Conservation (phyloP, 768 basidiomycete species). For the Lentinula lateritia region DNA sequence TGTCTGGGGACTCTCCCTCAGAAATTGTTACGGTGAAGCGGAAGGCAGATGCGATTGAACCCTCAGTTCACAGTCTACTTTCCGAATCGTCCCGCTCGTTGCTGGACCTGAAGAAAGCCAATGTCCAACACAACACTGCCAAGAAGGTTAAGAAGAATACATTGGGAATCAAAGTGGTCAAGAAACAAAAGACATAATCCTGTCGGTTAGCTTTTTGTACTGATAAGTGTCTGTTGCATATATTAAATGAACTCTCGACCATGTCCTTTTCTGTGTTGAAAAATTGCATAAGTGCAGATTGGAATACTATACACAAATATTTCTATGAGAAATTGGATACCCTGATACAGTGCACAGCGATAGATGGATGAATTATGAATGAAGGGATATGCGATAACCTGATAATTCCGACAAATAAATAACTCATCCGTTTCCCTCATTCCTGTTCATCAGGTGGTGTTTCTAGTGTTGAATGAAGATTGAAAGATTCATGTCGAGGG, state of each 20-base stretch:
- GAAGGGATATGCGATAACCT: background rate
- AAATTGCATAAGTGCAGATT: background rate
- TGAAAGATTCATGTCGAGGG: constrained; percentile 1
- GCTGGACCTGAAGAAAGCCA: constrained; percentile 14
- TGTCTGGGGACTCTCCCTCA: background rate
- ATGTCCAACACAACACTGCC: constrained; percentile 16
- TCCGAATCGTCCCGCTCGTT: constrained; percentile 37
- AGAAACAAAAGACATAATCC: constrained; percentile 14
- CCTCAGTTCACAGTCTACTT: constrained; percentile 44
- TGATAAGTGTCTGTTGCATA: too few species aligned
- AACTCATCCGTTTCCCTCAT: background rate
- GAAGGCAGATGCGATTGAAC: constrained; percentile 51
- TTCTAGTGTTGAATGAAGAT: background rate
- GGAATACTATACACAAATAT: background rate
- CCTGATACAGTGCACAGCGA: background rate
- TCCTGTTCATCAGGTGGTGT: background rate
- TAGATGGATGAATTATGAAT: background rate
- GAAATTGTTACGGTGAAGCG: constrained; percentile 47
- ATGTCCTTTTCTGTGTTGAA: too few species aligned
- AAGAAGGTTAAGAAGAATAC: constrained; percentile 26
- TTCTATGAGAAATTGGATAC: background rate
- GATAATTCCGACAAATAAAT: background rate
- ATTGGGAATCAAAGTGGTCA: constrained; percentile 47
- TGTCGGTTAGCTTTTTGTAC: too few species aligned
- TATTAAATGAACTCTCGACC: too few species aligned